phyloP scores from a whole-genome alignment of 2,329 filamentous ascomycete species.

The Colletotrichum phormii region DNA sequence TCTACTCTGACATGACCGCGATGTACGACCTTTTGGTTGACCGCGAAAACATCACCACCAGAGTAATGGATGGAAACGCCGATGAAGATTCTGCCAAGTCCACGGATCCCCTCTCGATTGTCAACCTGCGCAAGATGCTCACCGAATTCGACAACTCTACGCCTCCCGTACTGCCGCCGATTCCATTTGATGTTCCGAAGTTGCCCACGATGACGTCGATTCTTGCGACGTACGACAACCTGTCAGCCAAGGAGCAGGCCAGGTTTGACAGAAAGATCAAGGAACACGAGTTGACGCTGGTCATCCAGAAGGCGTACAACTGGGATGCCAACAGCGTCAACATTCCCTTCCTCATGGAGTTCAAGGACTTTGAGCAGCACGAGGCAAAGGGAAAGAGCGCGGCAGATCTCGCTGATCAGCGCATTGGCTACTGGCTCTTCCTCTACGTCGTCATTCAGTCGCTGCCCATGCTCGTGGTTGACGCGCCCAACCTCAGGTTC shows the following conservation, averaged over 20 bases:
- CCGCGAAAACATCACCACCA: slow-evolving; percentile 79
- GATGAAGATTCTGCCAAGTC: slow-evolving; percentile 54
- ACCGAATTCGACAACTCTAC: slow-evolving; percentile 90
- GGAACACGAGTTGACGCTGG: slow-evolving; percentile 79
- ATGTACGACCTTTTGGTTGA: slow-evolving; percentile 93
- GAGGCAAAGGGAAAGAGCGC: slow-evolving; percentile 73
- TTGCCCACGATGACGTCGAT: slow-evolving; percentile 77
- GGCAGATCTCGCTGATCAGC: slow-evolving; percentile 76
- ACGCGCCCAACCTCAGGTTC: slow-evolving; percentile 76
- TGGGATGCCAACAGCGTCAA: slow-evolving; percentile 71
- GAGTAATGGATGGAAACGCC: slow-evolving; percentile 75
- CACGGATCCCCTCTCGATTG: slow-evolving; percentile 69
- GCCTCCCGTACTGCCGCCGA: slow-evolving; percentile 88
- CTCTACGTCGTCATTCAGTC: slow-evolving; percentile 83
- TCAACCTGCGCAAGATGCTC: slow-evolving; percentile 82
- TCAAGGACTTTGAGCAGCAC: slow-evolving; percentile 77
- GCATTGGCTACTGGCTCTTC: slow-evolving; percentile 85
- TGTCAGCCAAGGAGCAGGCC: slow-evolving; percentile 79
- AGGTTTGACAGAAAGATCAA: slow-evolving; percentile 81
- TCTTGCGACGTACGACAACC: slow-evolving; percentile 71
- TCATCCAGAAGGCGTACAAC: slow-evolving; percentile 87
- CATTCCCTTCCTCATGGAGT: slow-evolving; percentile 75
- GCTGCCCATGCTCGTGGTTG: slow-evolving; percentile 80
- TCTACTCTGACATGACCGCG: slow-evolving; percentile 88
- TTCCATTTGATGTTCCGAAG: slow-evolving; percentile 89